Conservation (phyloP, 192 early-diverging fungal species). For the Entophlyctis luteolus region DNA sequence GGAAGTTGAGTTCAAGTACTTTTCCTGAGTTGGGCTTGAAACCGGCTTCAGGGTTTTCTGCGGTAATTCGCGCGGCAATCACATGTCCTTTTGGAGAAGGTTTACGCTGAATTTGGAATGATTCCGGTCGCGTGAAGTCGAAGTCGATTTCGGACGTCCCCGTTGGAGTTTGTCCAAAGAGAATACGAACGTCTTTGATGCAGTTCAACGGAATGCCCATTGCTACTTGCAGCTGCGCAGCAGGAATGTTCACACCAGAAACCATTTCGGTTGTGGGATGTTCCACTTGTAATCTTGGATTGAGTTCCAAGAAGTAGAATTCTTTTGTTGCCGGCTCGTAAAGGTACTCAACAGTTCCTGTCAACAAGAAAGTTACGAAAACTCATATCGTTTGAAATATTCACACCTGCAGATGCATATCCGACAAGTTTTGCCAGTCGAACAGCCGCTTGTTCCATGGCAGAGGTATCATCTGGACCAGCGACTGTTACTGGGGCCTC, state of each 20-base stretch:
- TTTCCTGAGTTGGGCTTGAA: slow-evolving; percentile 97
- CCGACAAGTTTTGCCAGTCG: slow-evolving; percentile 89
- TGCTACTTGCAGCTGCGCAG: slow-evolving; percentile 95
- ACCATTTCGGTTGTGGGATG: slow-evolving; percentile 99
- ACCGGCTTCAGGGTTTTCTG: slow-evolving; percentile 98
- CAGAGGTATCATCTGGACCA: slow-evolving; percentile 58
- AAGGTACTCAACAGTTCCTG: slow-evolving; percentile 89
- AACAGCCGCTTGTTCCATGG: slow-evolving; percentile 97
- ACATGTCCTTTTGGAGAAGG: slow-evolving; percentile 95
- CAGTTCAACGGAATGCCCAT: slow-evolving; percentile 97
- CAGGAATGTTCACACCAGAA: slow-evolving; percentile 95
- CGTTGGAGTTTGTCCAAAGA: slow-evolving; percentile 87
- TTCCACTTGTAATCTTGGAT: slow-evolving; percentile 97
- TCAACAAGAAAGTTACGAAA: neutral
- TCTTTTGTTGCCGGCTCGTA: slow-evolving; percentile 81
- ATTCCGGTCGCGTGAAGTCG: slow-evolving; percentile 73
- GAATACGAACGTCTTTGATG: slow-evolving; percentile 91
- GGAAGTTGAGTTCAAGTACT: slow-evolving; percentile 96
- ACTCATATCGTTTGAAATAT: neutral
- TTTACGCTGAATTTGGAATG: slow-evolving; percentile 81
- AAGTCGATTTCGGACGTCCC: slow-evolving; percentile 90
- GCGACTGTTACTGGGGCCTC: slow-evolving; percentile 89
- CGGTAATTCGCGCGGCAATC: slow-evolving; percentile 96
- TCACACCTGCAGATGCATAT: slow-evolving; percentile 80
- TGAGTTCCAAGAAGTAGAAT: slow-evolving; percentile 95